Evolutionary conservation across 495 filamentous ascomycete species (phyloP), one percentile per base, ranked within the genome.

Genomic region (Penicillium waksmanii): DNA sequence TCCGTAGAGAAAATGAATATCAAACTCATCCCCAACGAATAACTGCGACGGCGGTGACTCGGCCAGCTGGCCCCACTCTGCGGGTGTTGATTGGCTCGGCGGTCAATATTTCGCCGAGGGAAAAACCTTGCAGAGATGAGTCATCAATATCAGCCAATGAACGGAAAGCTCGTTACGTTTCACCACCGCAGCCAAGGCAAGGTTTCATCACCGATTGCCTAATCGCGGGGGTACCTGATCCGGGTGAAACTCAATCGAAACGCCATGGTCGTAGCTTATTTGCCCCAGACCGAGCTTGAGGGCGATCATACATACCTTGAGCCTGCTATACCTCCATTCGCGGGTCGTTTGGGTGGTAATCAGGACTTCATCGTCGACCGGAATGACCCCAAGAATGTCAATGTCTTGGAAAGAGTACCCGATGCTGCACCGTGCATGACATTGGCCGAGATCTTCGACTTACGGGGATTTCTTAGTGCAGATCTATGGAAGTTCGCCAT

Each of bases 331-430:
- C 47, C 60, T 23, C 75, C 79, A 3, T 83, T 82, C 60, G 78
- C 77, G 2, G 79, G 79, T n/a, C 77, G 80, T 13, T 57, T 82
- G 13, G 79, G 79, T 36, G 79, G 77, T 7, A 81, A 82, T 50
- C 78, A 80, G 57, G 73, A 74, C 49, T 76, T 81, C 55, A 69
- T 75, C 0, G 48, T 81, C 18, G 67, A 75, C 42, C 75, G 71
- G 5, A 62, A 66, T 55, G 75, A 80, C 55, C 68, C 72, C 1
- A 62, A 67, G 15, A 77, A 77, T 51, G 54, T 62, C 0, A 65
- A 62, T 7, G 58, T 78, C 1, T 63, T 79, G 47, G 66, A 72
- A 40, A 68, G 68, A 46, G 60, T 75, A 33, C 80, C 80, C 1
- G 80, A 83, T 70, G 80, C 80, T 6, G 74, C 73, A 19, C 67